Conservation (phyloP, 768 basidiomycete genomes). For the Mycena albidolilacea region DNA sequence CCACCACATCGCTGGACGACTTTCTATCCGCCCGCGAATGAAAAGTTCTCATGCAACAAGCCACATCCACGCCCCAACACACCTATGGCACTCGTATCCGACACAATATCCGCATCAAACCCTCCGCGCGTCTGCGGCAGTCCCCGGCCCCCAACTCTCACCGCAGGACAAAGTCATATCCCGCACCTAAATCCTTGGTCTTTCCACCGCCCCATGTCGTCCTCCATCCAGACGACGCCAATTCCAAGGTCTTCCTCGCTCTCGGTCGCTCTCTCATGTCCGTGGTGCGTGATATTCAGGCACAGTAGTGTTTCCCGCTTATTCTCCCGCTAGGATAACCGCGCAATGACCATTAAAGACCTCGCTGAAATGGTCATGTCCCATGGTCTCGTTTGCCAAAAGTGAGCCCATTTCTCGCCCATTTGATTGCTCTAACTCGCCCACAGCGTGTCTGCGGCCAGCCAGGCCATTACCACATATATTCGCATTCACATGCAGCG, state of each 20-base stretch:
- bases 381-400: slow-evolving; percentile 81
- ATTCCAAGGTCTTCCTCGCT: slow-evolving; percentile 80
- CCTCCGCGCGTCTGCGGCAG: slow-evolving; percentile 65
- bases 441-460: slow-evolving; percentile 79
- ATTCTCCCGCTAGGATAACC: slow-evolving; percentile 69
- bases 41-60: slow-evolving; percentile 33
- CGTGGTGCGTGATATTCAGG: slow-evolving; percentile 66
- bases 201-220: slow-evolving; percentile 78
- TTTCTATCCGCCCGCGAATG: slow-evolving; percentile 22
- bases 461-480: slow-evolving; percentile 88
- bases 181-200: slow-evolving; percentile 42
- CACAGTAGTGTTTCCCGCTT: slow-evolving; percentile 37
- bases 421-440: slow-evolving; percentile 38
- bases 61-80: slow-evolving; percentile 47
- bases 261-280: slow-evolving; percentile 82
- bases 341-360: slow-evolving; percentile 90
- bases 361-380: slow-evolving; percentile 79
- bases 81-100: slow-evolving; percentile 70
- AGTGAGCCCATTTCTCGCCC: slow-evolving; percentile 62
- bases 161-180: slow-evolving; percentile 43
- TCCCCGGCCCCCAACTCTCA: slow-evolving; percentile 55
- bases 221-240: slow-evolving; percentile 82
- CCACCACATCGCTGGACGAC: slow-evolving; percentile 47
- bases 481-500: slow-evolving; percentile 81
- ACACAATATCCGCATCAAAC: slow-evolving; percentile 66